Base-by-base conservation (phyloP, 1,139 yeast genomes). In the Suhomyces ambrosiae region DNA sequence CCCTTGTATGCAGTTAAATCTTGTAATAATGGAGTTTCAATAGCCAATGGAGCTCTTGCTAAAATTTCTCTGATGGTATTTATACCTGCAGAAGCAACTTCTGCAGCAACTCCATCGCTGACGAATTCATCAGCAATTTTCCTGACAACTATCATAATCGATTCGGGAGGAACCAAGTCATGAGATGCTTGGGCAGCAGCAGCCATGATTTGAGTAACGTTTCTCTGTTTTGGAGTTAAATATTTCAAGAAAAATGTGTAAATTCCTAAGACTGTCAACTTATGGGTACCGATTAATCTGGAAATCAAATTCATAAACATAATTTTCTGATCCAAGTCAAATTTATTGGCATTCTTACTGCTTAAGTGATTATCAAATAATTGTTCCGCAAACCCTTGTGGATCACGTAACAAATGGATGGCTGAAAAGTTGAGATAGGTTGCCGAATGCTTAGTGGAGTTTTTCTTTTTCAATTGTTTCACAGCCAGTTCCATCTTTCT, bases 71-170 rank as follows among this genome's bases (percentile, higher is more conserved):
- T 74, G 44, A 92, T 90, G 5, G 97, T 87, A 61, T 92, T 92
- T 47, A 92, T 73, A 54, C 99, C 99, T 3, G 97, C 97, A 34
- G 97, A 89, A 9, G 97, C 97, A 39, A 90, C 98, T 64, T 92
- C 97, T 16, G 96, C 83, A 8, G 97, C 89, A 26, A 92, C 98
- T 71, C 98, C 98, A 58, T 92, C 97, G 52, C 96, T 86, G 31
- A 92, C 97, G 56, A 92, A 92, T 63, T 94, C 98, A 63, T 92
- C 95, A 2, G 98, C 97, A 52, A 92, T 82, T 59, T 90, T 92
- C 43, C 96, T 78, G 7, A 92, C 83, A 48, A 92, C 80, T 33
- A 85, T 81, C 33, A 76, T 69, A 41, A 92, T 79, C 10, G 81
- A 79, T 59, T 94, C 98, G 2, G 98, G 98, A 22, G 99, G 98